Evolutionary conservation across 352 stramenopile genomes (phyloP), one percentile per base, ranked within the genome.

Genomic region (Globisporangium perplexum): DNA sequence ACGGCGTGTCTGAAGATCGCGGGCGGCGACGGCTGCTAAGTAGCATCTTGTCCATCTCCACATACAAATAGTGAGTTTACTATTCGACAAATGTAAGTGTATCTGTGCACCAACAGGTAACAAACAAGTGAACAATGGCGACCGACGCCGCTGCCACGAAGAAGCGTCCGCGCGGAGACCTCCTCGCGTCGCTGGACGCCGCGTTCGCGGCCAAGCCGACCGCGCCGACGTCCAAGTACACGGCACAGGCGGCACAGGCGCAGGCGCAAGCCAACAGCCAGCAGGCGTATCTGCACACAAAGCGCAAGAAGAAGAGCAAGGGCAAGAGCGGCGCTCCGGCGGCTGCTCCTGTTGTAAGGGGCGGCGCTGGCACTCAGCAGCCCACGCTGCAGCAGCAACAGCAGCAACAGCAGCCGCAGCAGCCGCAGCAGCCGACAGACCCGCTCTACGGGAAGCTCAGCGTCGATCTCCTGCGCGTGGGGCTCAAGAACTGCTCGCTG

Each of bases 111-210:
- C n/a, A n/a, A 30, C 26, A 6, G 26, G 3, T 11, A 49, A 35
- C 20, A 14, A 14, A 17, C 12, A 17, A 17, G 20, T 4, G n/a
- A 12, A 15, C 3, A 7, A 75, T 74, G 69, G 59, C 50, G 33
- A 51, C 45, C 0, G 55, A 59, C 33, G 47, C 48, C 43, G 12
- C 54, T 12, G 43, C 18, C 24, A 38, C 14, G 31, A 86, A 86
- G 69, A 90, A 90, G 71, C 75, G 77, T 15, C 75, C 77, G 59
- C 71, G 71, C 31, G 67, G 59, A n/a, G 81, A 92, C 61, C 64
- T 89, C n/a, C 61, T 92, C 20, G 80, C 81, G 56, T 88, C 81
- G 47, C 69, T 92, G 43, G 81, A 92, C 54, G 81, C 76, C 26
- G 75, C 73, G 18, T 92, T 92, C 47, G 74, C 74, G 49, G 48